A percentile compares a stretch with the other conserved stretches of the same genome.
Evolutionary conservation across 495 filamentous ascomycete genomes (phyloP).

Genomic region (Neurospora tetraspora): DNA sequence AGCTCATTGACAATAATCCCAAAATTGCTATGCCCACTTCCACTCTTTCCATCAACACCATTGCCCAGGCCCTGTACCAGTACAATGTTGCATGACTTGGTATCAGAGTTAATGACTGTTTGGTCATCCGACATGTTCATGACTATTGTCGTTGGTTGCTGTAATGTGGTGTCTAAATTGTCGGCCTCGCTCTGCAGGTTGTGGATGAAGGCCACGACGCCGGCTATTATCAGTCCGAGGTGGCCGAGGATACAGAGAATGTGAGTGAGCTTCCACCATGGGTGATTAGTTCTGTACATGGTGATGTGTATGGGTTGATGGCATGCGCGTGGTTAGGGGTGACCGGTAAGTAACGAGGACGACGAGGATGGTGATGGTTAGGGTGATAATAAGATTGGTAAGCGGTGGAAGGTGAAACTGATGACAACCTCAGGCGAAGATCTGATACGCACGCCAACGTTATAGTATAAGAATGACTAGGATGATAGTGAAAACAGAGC

Average conservation of each 20-base stretch:
- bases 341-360: neutral
- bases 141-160: neutral
- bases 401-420: neutral
- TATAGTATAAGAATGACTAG: neutral
- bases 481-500: neutral
- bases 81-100: neutral
- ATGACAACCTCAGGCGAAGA: neutral
- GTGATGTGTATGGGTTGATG: neutral
- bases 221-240: constrained; percentile 13
- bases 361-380: neutral
- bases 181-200: constrained; percentile 2
- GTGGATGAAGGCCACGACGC: constrained; percentile 12
- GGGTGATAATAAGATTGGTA: neutral
- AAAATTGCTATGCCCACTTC: neutral
- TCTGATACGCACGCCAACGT: neutral
- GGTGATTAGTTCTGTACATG: constrained; percentile 23
- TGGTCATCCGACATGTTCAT: neutral
- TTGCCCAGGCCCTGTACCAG: neutral
- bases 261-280: constrained; percentile 20
- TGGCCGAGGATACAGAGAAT: constrained; percentile 16
- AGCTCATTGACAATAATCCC: neutral
- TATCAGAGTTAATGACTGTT: neutral
- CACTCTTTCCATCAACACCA: neutral
- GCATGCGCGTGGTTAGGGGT: neutral
- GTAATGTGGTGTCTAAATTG: neutral